phyloP scores from a whole-genome alignment of 177 flowering plant genomes.

The Vitis hybrid region DNA sequence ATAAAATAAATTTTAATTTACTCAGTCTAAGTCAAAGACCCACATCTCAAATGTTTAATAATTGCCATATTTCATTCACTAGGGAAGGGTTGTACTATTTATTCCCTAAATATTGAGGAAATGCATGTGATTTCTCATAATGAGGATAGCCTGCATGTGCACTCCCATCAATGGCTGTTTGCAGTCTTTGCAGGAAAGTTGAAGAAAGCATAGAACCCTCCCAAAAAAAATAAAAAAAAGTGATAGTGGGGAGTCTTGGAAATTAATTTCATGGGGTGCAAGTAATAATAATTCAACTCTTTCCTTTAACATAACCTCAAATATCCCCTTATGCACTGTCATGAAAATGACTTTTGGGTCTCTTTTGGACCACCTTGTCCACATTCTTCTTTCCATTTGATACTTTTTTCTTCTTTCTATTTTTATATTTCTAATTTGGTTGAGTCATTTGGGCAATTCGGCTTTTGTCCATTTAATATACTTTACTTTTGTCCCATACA shows the following conservation, averaged over 20 bases:
- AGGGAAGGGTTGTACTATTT: too few relatives aligned
- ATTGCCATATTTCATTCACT: too few relatives aligned
- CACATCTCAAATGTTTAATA: too few relatives aligned
- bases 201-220: not conserved
- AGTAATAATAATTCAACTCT: slow-evolving; percentile 9
- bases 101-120: not conserved
- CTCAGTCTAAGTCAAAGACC: too few relatives aligned
- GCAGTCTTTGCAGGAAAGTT: slow-evolving; percentile 12
- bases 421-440: too few relatives aligned
- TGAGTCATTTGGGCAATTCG: too few relatives aligned
- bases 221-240: not conserved
- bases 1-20: too few relatives aligned
- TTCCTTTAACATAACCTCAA: not conserved
- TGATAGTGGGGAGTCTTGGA: not conserved
- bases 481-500: too few relatives aligned
- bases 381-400: too few relatives aligned
- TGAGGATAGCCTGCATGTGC: slow-evolving; percentile 11
- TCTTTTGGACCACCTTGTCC: too few relatives aligned
- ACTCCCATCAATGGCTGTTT: slow-evolving; percentile 1
- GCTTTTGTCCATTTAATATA: too few relatives aligned
- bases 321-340: not conserved
- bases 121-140: slow-evolving; percentile 13
- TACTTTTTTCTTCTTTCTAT: too few relatives aligned
- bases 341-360: not conserved
- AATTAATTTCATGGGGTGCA: slow-evolving; percentile 14